phyloP scores from a whole-genome alignment of 768 basidiomycete genomes.

The Boletus pseudopeckii region DNA sequence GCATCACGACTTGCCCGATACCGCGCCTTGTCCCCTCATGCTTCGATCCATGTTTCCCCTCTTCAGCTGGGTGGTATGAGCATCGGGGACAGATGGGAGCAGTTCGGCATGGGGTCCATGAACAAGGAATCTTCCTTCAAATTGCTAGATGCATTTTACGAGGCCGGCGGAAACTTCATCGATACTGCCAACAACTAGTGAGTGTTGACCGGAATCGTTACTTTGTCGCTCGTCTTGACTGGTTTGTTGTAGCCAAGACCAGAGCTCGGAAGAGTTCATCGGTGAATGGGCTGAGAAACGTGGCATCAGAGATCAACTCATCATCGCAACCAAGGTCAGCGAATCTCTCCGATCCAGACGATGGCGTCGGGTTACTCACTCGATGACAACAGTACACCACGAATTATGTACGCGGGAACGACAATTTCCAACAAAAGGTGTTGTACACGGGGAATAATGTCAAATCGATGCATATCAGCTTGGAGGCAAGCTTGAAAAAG shows the following conservation, averaged over 20 bases:
- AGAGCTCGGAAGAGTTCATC: not conserved
- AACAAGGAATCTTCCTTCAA: not conserved
- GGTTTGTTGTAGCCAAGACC: not conserved
- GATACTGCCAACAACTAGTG: not conserved
- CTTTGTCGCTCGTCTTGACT: no score
- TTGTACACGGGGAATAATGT: slow-evolving; percentile 37
- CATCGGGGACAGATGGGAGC: not conserved
- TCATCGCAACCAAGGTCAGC: not conserved
- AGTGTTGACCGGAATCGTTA: not conserved
- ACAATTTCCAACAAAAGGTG: slow-evolving; percentile 1
- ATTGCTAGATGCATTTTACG: not conserved
- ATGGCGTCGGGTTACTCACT: no score
- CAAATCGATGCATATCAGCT: slow-evolving; percentile 32
- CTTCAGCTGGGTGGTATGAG: not conserved
- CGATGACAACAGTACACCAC: no score
- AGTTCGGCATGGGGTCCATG: not conserved
- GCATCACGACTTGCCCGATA: slow-evolving; percentile 30
- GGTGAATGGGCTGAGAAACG: not conserved
- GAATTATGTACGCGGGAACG: not conserved
- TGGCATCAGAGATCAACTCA: not conserved
- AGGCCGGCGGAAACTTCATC: not conserved
- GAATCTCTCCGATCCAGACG: no score
- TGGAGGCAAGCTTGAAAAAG: slow-evolving; percentile 40
- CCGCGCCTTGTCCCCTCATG: slow-evolving; percentile 12
- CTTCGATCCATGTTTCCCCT: not conserved